These are phyloP conservation scores for Rhizophora mangle DNA, from an alignment of 345 rosid genomes.

Conservation along the genomic window DNA sequence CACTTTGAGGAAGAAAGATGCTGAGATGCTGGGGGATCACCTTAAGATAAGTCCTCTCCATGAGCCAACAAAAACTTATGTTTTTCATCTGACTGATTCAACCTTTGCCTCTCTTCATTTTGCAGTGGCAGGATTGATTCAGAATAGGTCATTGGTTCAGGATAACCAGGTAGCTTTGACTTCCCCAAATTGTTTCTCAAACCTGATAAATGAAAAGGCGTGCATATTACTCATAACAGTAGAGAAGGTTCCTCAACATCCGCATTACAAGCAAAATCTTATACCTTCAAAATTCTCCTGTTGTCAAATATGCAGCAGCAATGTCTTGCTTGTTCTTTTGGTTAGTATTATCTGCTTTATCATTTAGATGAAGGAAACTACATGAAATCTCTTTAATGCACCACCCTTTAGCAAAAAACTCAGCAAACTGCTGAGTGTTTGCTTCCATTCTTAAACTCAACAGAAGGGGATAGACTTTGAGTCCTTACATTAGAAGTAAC, in stretches of 20 bases:
- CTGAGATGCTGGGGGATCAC: constrained; percentile 22
- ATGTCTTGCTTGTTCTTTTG: constrained; percentile 29
- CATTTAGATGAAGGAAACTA: constrained; percentile 69
- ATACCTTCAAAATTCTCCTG: constrained; percentile 55
- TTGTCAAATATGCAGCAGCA: constrained; percentile 34
- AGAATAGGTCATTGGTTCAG: constrained; percentile 24
- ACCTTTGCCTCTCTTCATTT: constrained; percentile 26
- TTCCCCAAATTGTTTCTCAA: constrained; percentile 25
- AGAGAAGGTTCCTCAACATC: constrained; percentile 18
- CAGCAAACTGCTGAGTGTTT: constrained; percentile 51
- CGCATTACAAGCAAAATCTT: constrained; percentile 11
- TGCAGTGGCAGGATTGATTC: constrained; percentile 22
- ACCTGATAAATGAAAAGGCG: constrained; percentile 40
- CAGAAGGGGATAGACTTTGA: constrained; percentile 38
- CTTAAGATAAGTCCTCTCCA: constrained; percentile 23
- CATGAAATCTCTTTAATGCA: constrained; percentile 74
- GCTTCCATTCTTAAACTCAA: constrained; percentile 32
- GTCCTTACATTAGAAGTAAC: constrained; percentile 32
- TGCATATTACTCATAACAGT: constrained; percentile 21
- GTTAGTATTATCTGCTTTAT: constrained; percentile 18
- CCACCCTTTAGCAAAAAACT: constrained; percentile 79
- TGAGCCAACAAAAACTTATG: constrained; percentile 24
- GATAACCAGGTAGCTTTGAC: constrained; percentile 27
- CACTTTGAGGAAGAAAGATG: constrained; percentile 28
- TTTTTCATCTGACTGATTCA: constrained; percentile 25